These are phyloP conservation scores for Xylariomycetidae sp. DNA, from an alignment of 2,329 filamentous ascomycete species.

Conservation along the genomic window DNA sequence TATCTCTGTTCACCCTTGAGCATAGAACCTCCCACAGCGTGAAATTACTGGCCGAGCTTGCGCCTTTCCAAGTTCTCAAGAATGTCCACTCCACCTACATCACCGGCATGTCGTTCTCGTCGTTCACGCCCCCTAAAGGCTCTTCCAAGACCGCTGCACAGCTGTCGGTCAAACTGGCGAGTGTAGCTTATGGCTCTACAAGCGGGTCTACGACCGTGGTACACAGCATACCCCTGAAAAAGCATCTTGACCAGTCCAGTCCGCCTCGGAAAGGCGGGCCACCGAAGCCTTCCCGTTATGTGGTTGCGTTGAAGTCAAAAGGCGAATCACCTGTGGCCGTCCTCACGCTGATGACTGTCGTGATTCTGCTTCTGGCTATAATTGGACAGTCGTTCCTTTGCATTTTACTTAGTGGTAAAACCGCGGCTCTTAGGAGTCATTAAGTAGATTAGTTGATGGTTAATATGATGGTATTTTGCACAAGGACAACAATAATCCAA, in stretches of 20 bases:
- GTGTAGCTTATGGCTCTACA: constrained; percentile 74
- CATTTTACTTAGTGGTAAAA: too few relatives aligned
- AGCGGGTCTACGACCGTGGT: constrained; percentile 76
- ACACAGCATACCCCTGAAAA: constrained; percentile 68
- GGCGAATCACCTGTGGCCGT: constrained; percentile 47
- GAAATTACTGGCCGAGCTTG: constrained; percentile 47
- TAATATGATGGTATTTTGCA: too few relatives aligned
- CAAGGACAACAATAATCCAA: too few relatives aligned
- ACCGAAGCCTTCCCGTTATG: constrained; percentile 59
- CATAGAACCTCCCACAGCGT: constrained; percentile 47
- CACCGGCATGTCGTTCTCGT: constrained; percentile 55
- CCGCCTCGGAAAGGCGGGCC: constrained; percentile 31
- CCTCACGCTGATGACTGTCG: constrained; percentile 48
- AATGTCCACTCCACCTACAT: constrained; percentile 54
- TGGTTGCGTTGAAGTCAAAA: constrained; percentile 58
- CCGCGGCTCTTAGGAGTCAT: too few relatives aligned
- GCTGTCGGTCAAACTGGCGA: constrained; percentile 71
- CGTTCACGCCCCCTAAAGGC: constrained; percentile 48
- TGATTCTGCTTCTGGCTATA: constrained; percentile 58
- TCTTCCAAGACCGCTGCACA: constrained; percentile 41
- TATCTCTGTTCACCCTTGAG: constrained; percentile 74
- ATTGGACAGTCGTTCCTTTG: too few relatives aligned
- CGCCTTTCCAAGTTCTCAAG: constrained; percentile 48
- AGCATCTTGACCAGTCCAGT: constrained; percentile 31
- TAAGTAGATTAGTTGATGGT: too few relatives aligned